A percentile compares a stretch with the other conserved stretches of the same genome.
phyloP scores from a whole-genome alignment of 2,329 filamentous ascomycete genomes.

The Furcasterigmium furcatum region DNA sequence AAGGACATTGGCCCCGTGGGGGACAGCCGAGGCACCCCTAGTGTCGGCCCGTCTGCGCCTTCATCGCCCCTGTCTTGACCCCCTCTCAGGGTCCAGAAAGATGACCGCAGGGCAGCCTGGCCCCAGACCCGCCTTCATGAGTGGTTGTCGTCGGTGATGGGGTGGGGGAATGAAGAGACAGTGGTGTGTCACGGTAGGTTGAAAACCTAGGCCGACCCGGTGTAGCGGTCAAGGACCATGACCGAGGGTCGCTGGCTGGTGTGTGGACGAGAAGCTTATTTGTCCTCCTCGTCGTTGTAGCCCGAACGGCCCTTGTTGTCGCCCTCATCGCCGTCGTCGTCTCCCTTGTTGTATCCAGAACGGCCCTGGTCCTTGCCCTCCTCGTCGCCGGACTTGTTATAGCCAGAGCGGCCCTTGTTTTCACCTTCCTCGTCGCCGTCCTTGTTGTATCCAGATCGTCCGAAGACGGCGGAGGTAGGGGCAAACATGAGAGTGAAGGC shows the following conservation, averaged over 20 bases:
- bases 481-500: conserved; percentile 24
- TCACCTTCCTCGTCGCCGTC: conserved; percentile 26
- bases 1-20: too few species aligned
- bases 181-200: neutral
- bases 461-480: conserved; percentile 30
- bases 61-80: too few species aligned
- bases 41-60: too few species aligned
- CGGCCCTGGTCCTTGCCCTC: conserved; percentile 28
- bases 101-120: neutral
- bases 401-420: conserved; percentile 42
- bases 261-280: conserved; percentile 14
- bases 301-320: conserved; percentile 40
- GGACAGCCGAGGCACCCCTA: too few species aligned
- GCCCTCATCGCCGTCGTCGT: conserved; percentile 28
- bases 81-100: neutral
- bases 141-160: neutral
- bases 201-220: neutral
- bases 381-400: conserved; percentile 37
- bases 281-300: conserved; percentile 41
- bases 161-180: neutral
- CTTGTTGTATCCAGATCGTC: conserved; percentile 41
- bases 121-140: neutral
- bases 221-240: neutral
- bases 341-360: conserved; percentile 35
- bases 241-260: neutral